Evolutionary conservation across 768 basidiomycete species (phyloP).

Genomic region (Amanita molliuscula): DNA sequence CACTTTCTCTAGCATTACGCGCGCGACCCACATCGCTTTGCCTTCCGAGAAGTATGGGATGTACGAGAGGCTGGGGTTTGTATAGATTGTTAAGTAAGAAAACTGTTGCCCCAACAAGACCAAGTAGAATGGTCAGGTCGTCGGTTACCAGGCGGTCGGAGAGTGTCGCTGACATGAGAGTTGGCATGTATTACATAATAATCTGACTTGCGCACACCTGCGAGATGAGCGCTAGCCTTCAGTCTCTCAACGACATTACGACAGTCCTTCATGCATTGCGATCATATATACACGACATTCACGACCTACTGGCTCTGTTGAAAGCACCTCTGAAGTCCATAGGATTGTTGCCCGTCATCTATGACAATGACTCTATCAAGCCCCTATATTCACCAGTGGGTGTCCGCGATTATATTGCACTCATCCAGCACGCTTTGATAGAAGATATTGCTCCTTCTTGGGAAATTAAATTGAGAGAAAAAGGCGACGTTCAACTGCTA

Average conservation of each 20-base stretch:
- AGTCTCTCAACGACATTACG: slow-evolving; percentile 16
- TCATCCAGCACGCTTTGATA: slow-evolving; percentile 57
- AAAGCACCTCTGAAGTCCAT: slow-evolving; percentile 45
- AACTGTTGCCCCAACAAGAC: slow-evolving; percentile 64
- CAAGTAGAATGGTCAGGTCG: slow-evolving; percentile 70
- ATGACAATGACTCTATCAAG: slow-evolving; percentile 29
- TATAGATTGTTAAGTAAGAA: slow-evolving; percentile 72
- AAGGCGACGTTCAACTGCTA: slow-evolving; percentile 32
- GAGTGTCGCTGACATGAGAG: slow-evolving; percentile 12
- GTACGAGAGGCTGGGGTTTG: slow-evolving; percentile 77
- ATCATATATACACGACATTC: slow-evolving; percentile 34
- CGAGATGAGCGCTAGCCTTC: not conserved
- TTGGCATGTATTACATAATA: not conserved
- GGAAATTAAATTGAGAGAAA: slow-evolving; percentile 43
- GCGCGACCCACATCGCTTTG: slow-evolving; percentile 87
- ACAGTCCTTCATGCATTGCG: slow-evolving; percentile 35
- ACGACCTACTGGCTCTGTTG: slow-evolving; percentile 45
- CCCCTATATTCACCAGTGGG: slow-evolving; percentile 25
- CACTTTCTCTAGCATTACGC: slow-evolving; percentile 72
- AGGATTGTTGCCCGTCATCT: slow-evolving; percentile 51
- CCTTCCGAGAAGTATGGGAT: slow-evolving; percentile 86
- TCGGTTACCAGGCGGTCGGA: slow-evolving; percentile 62
- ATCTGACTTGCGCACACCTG: too few relatives aligned
- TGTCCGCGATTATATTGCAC: slow-evolving; percentile 32
- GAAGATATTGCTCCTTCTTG: slow-evolving; percentile 62